Conservation (phyloP, 352 stramenopile genomes). For the Phytophthora capsici region DNA sequence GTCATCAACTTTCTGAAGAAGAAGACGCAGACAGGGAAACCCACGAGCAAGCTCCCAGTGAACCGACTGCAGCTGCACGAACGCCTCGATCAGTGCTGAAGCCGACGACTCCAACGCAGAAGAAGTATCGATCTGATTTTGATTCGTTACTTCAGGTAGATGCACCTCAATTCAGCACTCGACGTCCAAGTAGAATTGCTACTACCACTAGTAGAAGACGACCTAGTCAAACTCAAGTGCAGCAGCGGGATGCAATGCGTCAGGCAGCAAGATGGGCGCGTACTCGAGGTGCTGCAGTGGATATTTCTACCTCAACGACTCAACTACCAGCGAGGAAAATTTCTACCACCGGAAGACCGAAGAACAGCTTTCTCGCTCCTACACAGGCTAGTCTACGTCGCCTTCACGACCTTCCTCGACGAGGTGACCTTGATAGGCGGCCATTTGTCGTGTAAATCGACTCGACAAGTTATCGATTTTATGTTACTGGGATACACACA, state of each 20-base stretch:
- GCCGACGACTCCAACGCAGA: conserved; percentile 6
- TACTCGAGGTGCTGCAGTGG: conserved; percentile 28
- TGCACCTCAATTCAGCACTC: conserved; percentile 34
- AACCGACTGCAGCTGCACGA: conserved; percentile 26
- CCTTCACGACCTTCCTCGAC: conserved; percentile 36
- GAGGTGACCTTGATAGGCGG: conserved; percentile 33
- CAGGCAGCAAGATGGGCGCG: conserved; percentile 38
- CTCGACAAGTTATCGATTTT: conserved; percentile 6
- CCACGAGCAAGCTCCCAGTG: conserved; percentile 34
- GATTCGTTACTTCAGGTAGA: conserved; percentile 45
- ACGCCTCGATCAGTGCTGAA: conserved; percentile 19
- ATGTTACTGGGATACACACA: conserved; percentile 11
- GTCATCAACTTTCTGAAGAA: conserved; percentile 16
- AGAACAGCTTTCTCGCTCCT: conserved; percentile 68
- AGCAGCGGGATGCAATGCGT: conserved; percentile 36
- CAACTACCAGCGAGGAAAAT: conserved; percentile 25
- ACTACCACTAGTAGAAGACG: conserved; percentile 8
- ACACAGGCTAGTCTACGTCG: conserved; percentile 74
- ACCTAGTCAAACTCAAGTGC: conserved; percentile 29
- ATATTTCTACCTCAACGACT: conserved; percentile 34
- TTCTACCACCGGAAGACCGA: conserved; percentile 24
- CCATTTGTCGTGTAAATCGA: conserved; percentile 53
- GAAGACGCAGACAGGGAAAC: conserved; percentile 24
- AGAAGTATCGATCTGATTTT: conserved; percentile 44
- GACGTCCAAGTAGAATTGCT: conserved; percentile 22